Evolutionary conservation across 352 stramenopile genomes (phyloP), one percentile per base, ranked within the genome.

Genomic region (Phytophthora palmivora): DNA sequence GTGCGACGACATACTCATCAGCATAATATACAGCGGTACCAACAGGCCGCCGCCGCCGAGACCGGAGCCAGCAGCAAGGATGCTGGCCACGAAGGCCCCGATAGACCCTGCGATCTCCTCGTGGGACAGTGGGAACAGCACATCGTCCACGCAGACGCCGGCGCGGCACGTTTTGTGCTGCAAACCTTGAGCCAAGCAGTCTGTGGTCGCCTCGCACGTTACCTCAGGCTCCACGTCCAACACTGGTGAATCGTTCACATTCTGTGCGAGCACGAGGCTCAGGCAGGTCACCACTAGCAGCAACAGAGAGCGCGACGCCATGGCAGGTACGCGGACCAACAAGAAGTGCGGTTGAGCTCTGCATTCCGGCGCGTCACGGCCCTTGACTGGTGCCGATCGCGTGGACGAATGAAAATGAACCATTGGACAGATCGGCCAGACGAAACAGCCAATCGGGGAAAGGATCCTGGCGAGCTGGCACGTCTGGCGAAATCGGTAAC

Each of bases 21-120:
- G 68, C 36, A 95, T 70, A 36, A 95, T 92, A 66, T 93, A 95
- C 8, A 87, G 46, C 9, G 86, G 86, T 34, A 95, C 84, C 15
- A 95, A 69, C 37, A 95, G 52, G 0, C 86, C 86, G 8, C 86
- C 86, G n/a, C 86, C 86, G 18, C 86, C 86, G 11, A 95, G 70
- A 4, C 86, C 86, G 0, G 82, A 89, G 38, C 85, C 78, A 7
- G 83, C 72, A 0, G 85, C 79, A n/a, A 94, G 47, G 22, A 91
- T 53, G 38, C 67, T 84, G 49, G 78, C 76, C 8, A 90, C 28
- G 52, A 94, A 91, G 11, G 82, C 85, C 26, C 78, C 75, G 28
- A 91, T 75, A 8, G 82, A 91, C 33, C 85, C 85, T 18, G 53
- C 41, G 45, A 93, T 74, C 45, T 93, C 84, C 8, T 65, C 66